Evolutionary conservation across 495 filamentous ascomycete species (phyloP), one percentile per base, ranked within the genome.

Genomic region (Patellaria atrata): DNA sequence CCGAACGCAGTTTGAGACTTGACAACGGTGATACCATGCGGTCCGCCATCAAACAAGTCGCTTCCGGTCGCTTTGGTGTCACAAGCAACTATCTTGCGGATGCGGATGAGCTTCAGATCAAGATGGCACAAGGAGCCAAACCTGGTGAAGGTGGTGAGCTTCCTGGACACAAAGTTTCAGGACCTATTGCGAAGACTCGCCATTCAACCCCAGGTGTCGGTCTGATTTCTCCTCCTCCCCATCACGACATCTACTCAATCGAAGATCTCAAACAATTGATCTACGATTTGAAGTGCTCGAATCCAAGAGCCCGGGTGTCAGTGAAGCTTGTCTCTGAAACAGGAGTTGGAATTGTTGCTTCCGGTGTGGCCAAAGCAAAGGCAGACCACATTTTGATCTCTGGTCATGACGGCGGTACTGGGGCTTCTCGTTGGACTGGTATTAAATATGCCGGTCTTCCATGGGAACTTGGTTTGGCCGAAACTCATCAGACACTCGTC

Each of bases 81-180:
- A 99, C 91, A 6, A 89, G 84, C 21, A 82, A 91, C 65, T 99
- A 96, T 57, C 70, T 99, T n/a, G 86, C 89, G 25, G 89, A 99
- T 56, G 82, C 89, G 10, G 89, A 99, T 55, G 87, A 99, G 61
- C 65, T 99, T 22, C 89, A 99, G 63, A 99, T 99, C 68, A 99
- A 99, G 70, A 99, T 99, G 89, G 89, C 89, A 7, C 89, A 99
- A 61, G 89, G 89, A 50, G 89, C 89, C 33, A 99, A 99, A 70
- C 89, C 89, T 43, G 89, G 89, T 53, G 89, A 99, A 59, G 89
- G 89, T 64, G 89, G 89, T 68, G 89, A 99, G 56, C 73, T 99
- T 43, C 89, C 89, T 21, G 89, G 89, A 19, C 86, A 96, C 65
- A 99, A 99, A 63, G 91, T 99, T 5, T 91, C 92, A 17, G 82